These are phyloP conservation scores for Kuraishia capsulata DNA, from an alignment of 805 yeast genomes.

Conservation along the genomic window DNA sequence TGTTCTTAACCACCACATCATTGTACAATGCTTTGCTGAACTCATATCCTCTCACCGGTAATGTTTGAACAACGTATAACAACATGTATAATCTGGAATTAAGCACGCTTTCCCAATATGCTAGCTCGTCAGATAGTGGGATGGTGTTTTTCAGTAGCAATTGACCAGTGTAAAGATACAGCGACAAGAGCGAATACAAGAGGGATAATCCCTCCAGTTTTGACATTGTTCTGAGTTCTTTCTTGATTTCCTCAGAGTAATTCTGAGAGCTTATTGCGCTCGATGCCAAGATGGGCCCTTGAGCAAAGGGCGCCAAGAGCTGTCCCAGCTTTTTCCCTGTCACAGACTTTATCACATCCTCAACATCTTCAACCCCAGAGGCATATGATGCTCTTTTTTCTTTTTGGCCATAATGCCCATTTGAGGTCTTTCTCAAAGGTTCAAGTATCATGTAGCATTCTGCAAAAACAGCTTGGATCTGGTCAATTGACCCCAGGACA, in stretches of 20 bases:
- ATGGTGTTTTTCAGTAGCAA: slow-evolving; percentile 29
- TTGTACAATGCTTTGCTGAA: slow-evolving; percentile 11
- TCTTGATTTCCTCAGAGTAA: too few relatives aligned
- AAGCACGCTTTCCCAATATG: slow-evolving; percentile 33
- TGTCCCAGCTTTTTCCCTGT: neutral
- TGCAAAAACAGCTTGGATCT: neutral
- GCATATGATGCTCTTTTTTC: neutral
- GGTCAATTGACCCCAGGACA: neutral
- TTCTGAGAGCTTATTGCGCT: neutral
- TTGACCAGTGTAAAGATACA: slow-evolving; percentile 11
- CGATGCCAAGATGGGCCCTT: neutral
- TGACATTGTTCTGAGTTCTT: slow-evolving; percentile 2
- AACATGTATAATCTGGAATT: slow-evolving; percentile 21
- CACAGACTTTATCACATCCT: neutral
- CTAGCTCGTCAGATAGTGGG: slow-evolving; percentile 32
- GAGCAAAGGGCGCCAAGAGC: neutral
- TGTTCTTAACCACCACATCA: slow-evolving; percentile 16
- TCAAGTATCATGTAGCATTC: neutral
- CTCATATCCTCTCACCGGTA: slow-evolving; percentile 17
- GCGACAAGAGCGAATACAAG: slow-evolving; percentile 12
- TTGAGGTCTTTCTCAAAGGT: neutral
- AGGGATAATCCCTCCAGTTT: slow-evolving; percentile 14
- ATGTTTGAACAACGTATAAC: slow-evolving; percentile 30
- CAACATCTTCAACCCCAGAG: neutral
- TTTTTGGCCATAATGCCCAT: neutral